A percentile compares a stretch with the other conserved stretches of the same genome.
These are phyloP conservation scores for Aegilops sharonensis DNA, from an alignment of 176 grass and related monocot species.

Conservation along the genomic window DNA sequence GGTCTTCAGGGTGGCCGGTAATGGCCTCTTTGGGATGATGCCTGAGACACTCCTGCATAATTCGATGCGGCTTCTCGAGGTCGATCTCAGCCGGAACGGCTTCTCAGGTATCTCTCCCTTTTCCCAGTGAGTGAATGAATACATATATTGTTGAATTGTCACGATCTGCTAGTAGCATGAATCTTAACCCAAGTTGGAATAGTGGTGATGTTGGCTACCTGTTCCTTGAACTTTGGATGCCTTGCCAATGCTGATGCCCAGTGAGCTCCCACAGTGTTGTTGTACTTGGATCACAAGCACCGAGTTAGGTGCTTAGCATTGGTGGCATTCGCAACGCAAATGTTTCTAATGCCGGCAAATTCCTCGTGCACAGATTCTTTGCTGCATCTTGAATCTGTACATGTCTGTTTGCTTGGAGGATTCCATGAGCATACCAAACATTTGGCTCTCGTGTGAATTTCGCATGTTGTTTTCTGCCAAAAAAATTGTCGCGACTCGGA, in stretches of 20 bases:
- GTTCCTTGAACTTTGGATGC: background rate
- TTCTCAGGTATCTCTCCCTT: constrained; percentile 71
- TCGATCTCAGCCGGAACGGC: constrained; percentile 92
- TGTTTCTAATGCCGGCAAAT: background rate
- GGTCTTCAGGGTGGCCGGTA: constrained; percentile 56
- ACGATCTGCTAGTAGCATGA: background rate
- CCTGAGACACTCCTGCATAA: constrained; percentile 65
- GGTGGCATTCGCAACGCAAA: background rate
- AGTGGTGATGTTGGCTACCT: constrained; percentile 6
- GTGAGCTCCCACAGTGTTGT: background rate
- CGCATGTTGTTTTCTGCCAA: background rate
- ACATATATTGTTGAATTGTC: background rate
- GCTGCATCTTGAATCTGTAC: constrained; percentile 23
- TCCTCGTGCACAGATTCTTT: background rate
- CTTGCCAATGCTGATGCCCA: constrained; percentile 10
- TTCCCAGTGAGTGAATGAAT: constrained; percentile 2
- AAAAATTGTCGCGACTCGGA: background rate
- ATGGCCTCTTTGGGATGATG: constrained; percentile 65
- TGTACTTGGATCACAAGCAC: background rate
- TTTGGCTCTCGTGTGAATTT: background rate
- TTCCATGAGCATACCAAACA: background rate
- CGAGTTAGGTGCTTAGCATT: background rate
- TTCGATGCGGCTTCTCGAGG: constrained; percentile 61
- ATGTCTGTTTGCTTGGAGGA: constrained; percentile 21
- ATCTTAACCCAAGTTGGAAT: background rate